These are phyloP conservation scores for Sporothrix curviconia DNA, from an alignment of 2,329 filamentous ascomycete genomes.

Conservation along the genomic window DNA sequence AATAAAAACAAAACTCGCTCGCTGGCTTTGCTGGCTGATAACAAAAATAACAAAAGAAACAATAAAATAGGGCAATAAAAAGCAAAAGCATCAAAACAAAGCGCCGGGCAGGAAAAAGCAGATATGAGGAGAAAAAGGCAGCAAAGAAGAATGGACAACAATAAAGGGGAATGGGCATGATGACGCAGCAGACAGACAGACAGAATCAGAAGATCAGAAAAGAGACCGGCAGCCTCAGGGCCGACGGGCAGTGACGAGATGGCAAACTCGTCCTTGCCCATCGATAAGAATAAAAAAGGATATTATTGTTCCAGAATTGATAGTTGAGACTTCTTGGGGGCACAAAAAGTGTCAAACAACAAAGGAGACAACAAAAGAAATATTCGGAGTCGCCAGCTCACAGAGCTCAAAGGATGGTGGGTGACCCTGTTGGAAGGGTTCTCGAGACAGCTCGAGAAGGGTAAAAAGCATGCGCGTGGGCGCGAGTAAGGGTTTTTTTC, in stretches of 20 bases:
- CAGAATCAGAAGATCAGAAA: slow-evolving; percentile 15
- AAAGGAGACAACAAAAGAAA: slow-evolving; percentile 8
- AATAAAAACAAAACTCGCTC: not conserved
- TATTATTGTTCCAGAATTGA: not conserved
- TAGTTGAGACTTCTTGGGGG: slow-evolving; percentile 7
- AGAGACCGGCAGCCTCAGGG: not conserved
- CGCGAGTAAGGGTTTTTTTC: slow-evolving; percentile 3
- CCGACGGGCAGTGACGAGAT: not conserved
- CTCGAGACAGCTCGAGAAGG: not conserved
- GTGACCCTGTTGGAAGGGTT: not conserved
- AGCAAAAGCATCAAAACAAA: slow-evolving; percentile 11
- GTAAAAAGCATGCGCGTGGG: slow-evolving; percentile 5
- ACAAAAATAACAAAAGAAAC: not conserved
- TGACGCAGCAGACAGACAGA: slow-evolving; percentile 8
- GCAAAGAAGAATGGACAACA: not conserved
- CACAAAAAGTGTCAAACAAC: not conserved
- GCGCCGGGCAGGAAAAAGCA: slow-evolving; percentile 13
- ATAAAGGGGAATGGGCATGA: slow-evolving; percentile 7
- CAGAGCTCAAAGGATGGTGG: slow-evolving; percentile 6
- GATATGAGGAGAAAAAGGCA: not conserved
- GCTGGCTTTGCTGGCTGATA: not conserved
- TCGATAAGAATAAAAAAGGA: not conserved
- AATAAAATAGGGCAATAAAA: not conserved
- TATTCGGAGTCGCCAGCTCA: not conserved
- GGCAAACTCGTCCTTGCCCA: too few species aligned